Percentiles rank a stretch among this genome's conserved stretches.
Conservation (phyloP, 176 grass and related monocot species). For the Olyra latifolia region DNA sequence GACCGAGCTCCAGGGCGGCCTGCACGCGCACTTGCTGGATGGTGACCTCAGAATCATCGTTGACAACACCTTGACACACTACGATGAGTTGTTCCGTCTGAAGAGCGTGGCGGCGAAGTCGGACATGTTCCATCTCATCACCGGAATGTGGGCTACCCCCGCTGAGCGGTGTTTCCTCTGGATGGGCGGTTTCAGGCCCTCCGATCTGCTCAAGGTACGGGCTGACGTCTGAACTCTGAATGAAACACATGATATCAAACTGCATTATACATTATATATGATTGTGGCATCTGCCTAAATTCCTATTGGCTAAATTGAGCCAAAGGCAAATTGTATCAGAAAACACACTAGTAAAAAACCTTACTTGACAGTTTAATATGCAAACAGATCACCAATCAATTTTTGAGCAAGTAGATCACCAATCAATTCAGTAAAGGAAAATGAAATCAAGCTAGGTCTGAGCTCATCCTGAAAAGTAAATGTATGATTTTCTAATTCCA, state of each 20-base stretch:
- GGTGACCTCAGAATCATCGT: conserved; percentile 65
- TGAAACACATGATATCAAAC: background rate
- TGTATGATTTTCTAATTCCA: conserved; percentile 9
- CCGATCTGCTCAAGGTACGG: conserved; percentile 80
- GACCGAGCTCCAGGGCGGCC: conserved; percentile 55
- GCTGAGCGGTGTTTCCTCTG: conserved; percentile 84
- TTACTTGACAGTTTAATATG: background rate
- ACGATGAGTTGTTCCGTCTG: conserved; percentile 70
- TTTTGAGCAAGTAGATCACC: no score
- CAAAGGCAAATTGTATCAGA: no score
- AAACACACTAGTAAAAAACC: no score
- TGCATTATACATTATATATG: background rate
- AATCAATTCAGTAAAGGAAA: background rate
- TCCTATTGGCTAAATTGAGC: background rate
- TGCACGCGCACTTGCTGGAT: conserved; percentile 52
- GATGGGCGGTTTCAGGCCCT: conserved; percentile 87
- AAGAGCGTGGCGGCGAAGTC: conserved; percentile 45
- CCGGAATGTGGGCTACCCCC: conserved; percentile 64
- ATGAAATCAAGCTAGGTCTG: background rate
- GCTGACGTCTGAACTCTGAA: conserved; percentile 3
- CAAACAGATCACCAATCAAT: background rate
- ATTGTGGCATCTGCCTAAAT: background rate
- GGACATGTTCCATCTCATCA: conserved; percentile 85
- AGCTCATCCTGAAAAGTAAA: background rate
- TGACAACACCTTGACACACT: conserved; percentile 58